These are phyloP conservation scores for Cairneyella variabilis DNA, from an alignment of 495 filamentous ascomycete species.

Conservation along the genomic window DNA sequence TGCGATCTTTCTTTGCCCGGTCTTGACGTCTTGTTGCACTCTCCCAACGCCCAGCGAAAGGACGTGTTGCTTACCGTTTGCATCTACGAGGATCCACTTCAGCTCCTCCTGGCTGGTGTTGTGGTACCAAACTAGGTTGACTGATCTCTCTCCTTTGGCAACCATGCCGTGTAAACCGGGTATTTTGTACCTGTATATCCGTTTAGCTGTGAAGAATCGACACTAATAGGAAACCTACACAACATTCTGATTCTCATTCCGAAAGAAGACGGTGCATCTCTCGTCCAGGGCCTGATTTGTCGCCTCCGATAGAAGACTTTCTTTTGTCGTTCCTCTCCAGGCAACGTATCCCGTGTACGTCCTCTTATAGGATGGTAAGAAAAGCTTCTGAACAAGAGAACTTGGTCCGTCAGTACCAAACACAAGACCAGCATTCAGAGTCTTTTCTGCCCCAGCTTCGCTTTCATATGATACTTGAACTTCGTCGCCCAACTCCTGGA, in stretches of 20 bases:
- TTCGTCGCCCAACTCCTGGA: constrained; percentile 33
- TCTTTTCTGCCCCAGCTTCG: neutral
- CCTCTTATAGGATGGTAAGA: neutral
- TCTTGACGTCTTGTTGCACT: constrained; percentile 38
- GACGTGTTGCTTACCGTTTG: constrained; percentile 37
- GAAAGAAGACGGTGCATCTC: neutral
- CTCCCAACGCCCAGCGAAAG: constrained; percentile 48
- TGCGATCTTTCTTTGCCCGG: constrained; percentile 39
- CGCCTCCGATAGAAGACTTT: neutral
- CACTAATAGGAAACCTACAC: neutral
- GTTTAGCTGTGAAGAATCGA: neutral
- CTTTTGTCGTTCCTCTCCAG: neutral
- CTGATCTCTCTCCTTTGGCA: constrained; percentile 40
- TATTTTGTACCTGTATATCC: constrained; percentile 42
- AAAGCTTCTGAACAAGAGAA: neutral
- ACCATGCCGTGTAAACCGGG: constrained; percentile 45
- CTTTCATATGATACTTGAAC: constrained; percentile 3
- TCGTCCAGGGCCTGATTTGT: neutral
- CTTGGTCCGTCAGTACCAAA: neutral
- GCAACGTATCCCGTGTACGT: neutral
- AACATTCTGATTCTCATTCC: neutral
- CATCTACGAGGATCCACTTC: constrained; percentile 50
- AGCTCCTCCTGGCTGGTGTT: constrained; percentile 41
- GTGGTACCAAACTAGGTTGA: constrained; percentile 57
- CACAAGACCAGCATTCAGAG: neutral